Conservation (phyloP, 805 yeast species). For the Jamesozyma jinghongensis region DNA sequence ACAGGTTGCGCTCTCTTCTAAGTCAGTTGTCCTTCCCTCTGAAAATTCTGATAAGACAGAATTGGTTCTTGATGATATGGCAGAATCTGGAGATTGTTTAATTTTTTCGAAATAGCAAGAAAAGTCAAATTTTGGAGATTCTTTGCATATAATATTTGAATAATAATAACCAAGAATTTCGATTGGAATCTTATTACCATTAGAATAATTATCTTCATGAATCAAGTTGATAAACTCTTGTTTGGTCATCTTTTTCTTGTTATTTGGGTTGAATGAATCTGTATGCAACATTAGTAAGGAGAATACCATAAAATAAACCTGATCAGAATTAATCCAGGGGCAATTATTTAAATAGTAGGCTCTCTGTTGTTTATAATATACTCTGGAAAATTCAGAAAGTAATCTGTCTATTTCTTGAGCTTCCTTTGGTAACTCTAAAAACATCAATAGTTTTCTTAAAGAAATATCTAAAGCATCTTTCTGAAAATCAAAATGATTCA, state of each 20-base stretch:
- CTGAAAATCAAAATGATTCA: conserved; percentile 37
- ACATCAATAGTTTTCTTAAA: conserved; percentile 48
- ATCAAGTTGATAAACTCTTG: conserved; percentile 49
- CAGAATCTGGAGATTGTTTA: background rate
- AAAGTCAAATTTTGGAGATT: conserved; percentile 35
- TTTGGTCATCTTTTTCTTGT: conserved; percentile 58
- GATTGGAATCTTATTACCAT: conserved; percentile 27
- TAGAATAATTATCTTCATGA: conserved; percentile 25
- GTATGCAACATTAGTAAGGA: conserved; percentile 67
- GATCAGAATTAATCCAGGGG: conserved; percentile 36
- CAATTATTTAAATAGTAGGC: conserved; percentile 5
- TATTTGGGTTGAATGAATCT: conserved; percentile 58
- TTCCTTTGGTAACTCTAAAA: conserved; percentile 56
- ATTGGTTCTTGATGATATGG: background rate
- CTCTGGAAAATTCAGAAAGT: conserved; percentile 45
- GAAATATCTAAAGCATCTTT: conserved; percentile 59
- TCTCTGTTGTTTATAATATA: conserved; percentile 35
- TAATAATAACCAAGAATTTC: conserved; percentile 48
- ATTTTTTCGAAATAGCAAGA: conserved; percentile 1
- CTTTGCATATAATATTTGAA: conserved; percentile 56
- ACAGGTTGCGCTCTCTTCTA: no score
- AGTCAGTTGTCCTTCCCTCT: no score
- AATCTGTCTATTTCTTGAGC: conserved; percentile 70
- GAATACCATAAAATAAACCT: conserved; percentile 53
- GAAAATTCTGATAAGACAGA: background rate